Evolutionary conservation across 2,329 filamentous ascomycete species (phyloP).

Genomic region (Chaetoscypha palmicola): DNA sequence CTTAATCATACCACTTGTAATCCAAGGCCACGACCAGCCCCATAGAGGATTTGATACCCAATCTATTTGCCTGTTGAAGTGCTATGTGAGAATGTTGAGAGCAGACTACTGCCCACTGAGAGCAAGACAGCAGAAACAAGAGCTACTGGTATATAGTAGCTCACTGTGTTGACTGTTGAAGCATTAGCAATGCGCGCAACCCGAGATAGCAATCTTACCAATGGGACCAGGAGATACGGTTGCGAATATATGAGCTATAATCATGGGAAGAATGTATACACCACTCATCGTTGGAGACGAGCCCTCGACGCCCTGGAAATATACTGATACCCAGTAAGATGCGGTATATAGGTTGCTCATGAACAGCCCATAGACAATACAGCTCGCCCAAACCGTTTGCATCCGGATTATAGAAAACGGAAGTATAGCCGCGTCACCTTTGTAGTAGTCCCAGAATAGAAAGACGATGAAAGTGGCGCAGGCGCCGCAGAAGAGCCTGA

Average conservation of each 20-base stretch:
- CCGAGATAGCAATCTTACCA: slow-evolving; percentile 3
- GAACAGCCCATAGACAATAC: slow-evolving; percentile 7
- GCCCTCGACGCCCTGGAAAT: slow-evolving; percentile 29
- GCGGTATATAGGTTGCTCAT: slow-evolving; percentile 1
- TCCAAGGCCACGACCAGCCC: slow-evolving; percentile 10
- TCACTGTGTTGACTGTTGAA: slow-evolving; percentile 27
- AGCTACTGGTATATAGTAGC: slow-evolving; percentile 29
- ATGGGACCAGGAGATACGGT: slow-evolving; percentile 14
- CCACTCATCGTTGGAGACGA: slow-evolving; percentile 21
- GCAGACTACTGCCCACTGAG: slow-evolving; percentile 28
- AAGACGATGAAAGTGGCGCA: slow-evolving; percentile 14
- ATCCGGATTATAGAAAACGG: slow-evolving; percentile 19
- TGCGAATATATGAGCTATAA: slow-evolving; percentile 10
- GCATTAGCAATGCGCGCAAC: not conserved
- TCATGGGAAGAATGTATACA: slow-evolving; percentile 22
- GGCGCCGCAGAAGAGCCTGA: slow-evolving; percentile 25
- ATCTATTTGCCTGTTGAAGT: slow-evolving; percentile 14
- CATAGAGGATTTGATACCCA: slow-evolving; percentile 15
- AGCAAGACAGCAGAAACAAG: slow-evolving; percentile 26
- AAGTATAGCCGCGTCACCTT: slow-evolving; percentile 26
- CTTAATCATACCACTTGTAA: slow-evolving; percentile 15
- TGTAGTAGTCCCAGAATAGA: slow-evolving; percentile 21
- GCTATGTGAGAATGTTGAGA: slow-evolving; percentile 24
- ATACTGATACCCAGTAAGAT: slow-evolving; percentile 22
- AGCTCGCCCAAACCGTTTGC: slow-evolving; percentile 16